phyloP scores from a whole-genome alignment of 352 stramenopile species.

The Globisporangium radiosum region DNA sequence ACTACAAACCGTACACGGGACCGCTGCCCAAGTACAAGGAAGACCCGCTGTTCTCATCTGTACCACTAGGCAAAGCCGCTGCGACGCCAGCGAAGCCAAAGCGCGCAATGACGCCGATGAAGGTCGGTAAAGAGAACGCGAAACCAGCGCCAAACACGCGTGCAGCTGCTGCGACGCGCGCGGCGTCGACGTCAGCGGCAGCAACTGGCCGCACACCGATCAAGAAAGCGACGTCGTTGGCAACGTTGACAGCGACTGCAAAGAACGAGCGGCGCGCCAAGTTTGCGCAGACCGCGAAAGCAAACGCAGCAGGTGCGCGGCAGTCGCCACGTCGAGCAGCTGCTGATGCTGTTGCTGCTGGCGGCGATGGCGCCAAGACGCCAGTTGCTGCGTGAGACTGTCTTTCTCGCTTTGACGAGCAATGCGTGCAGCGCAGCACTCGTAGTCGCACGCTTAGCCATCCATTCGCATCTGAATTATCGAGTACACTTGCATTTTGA shows the following conservation, averaged over 20 bases:
- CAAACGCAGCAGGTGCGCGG: conserved; percentile 13
- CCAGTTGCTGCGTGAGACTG: no score
- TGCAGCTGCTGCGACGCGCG: conserved; percentile 16
- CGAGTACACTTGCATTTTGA: no score
- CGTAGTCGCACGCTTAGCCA: no score
- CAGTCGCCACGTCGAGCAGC: conserved; percentile 7
- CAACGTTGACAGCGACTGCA: conserved; percentile 4
- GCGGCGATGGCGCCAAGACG: no score
- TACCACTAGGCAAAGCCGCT: conserved; percentile 5
- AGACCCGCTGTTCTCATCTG: conserved; percentile 55
- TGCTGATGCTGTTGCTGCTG: neutral
- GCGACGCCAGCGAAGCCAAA: conserved; percentile 19
- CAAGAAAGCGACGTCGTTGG: conserved; percentile 14
- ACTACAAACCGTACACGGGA: conserved; percentile 66
- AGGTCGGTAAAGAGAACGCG: conserved; percentile 16
- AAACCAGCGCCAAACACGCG: conserved; percentile 12
- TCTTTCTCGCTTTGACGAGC: no score
- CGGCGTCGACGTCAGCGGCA: conserved; percentile 13
- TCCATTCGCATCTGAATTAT: no score
- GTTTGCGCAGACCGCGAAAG: conserved; percentile 33
- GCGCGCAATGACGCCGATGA: conserved; percentile 11
- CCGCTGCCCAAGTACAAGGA: conserved; percentile 49
- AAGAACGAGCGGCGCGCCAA: conserved; percentile 31
- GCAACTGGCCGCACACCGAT: conserved; percentile 19
- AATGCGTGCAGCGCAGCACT: no score